Evolutionary conservation across 805 yeast genomes (phyloP).

Genomic region (Brettanomyces sp.): DNA sequence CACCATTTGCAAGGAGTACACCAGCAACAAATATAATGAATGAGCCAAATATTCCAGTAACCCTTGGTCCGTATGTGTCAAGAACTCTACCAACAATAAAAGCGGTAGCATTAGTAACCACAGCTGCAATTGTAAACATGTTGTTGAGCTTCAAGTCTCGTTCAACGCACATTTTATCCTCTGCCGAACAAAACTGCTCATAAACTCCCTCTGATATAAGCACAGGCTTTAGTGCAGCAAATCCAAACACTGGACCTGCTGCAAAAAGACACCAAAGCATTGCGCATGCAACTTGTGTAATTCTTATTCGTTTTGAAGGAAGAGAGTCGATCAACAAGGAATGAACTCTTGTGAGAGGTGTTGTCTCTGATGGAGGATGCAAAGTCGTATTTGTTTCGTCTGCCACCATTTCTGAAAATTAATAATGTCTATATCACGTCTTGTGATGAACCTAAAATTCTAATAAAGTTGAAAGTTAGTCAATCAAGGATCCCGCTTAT

Average conservation of each 20-base stretch:
- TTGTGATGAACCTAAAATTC: too few species aligned
- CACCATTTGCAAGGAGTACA: conserved; percentile 17
- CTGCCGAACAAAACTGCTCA: conserved; percentile 41
- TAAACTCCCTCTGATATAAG: conserved; percentile 73
- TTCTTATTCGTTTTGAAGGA: conserved; percentile 23
- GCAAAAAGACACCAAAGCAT: conserved; percentile 80
- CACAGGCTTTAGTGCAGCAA: conserved; percentile 88
- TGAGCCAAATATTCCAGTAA: conserved; percentile 71
- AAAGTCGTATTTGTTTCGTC: neutral
- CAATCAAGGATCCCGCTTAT: too few species aligned
- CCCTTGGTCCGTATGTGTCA: conserved; percentile 73
- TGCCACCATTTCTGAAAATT: neutral
- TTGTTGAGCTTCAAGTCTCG: conserved; percentile 78
- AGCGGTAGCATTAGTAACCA: conserved; percentile 75
- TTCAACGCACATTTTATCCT: conserved; percentile 39
- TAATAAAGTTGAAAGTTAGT: too few species aligned
- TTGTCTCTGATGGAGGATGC: conserved; percentile 10
- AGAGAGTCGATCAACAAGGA: conserved; percentile 4
- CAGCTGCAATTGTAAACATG: conserved; percentile 81
- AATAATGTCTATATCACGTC: too few species aligned
- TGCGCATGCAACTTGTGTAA: conserved; percentile 61
- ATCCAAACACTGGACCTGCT: conserved; percentile 92
- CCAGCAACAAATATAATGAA: conserved; percentile 50
- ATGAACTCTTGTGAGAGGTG: conserved; percentile 14
- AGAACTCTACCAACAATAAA: conserved; percentile 72